A percentile compares a stretch with the other conserved stretches of the same genome.
These are phyloP conservation scores for Zygosaccharomyces pseudobailii DNA, from an alignment of 1,139 yeast genomes.

Conservation along the genomic window DNA sequence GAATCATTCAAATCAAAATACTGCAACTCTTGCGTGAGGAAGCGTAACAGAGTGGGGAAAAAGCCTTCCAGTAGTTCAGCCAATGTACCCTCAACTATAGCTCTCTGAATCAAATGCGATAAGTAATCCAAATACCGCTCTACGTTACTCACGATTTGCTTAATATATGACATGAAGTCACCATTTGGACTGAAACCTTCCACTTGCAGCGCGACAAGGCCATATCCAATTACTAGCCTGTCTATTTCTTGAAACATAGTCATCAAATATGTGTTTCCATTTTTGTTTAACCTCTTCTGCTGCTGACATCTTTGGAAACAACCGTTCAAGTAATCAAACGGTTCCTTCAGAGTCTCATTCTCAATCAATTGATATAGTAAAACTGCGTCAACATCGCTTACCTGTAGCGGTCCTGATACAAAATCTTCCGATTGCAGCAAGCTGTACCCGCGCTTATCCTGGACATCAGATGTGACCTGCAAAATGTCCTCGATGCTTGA, in stretches of 20 bases:
- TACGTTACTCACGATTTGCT: slow-evolving; percentile 36
- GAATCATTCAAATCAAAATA: slow-evolving; percentile 43
- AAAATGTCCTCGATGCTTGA: slow-evolving; percentile 29
- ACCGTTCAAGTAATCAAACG: slow-evolving; percentile 28
- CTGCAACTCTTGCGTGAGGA: slow-evolving; percentile 16
- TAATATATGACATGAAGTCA: slow-evolving; percentile 25
- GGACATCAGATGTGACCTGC: slow-evolving; percentile 21
- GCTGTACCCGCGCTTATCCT: slow-evolving; percentile 20
- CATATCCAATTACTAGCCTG: slow-evolving; percentile 58
- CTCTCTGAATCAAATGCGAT: slow-evolving; percentile 50
- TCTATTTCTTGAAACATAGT: slow-evolving; percentile 47
- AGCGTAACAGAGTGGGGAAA: slow-evolving; percentile 43
- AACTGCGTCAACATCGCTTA: slow-evolving; percentile 28
- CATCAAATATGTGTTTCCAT: slow-evolving; percentile 35
- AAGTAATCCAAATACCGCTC: slow-evolving; percentile 50
- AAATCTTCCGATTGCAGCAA: slow-evolving; percentile 18
- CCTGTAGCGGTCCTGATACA: slow-evolving; percentile 3
- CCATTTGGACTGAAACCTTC: slow-evolving; percentile 32
- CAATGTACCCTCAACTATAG: slow-evolving; percentile 62
- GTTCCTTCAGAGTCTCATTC: slow-evolving; percentile 22
- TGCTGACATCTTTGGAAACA: slow-evolving; percentile 29
- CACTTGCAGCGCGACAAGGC: slow-evolving; percentile 63
- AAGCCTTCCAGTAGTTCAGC: slow-evolving; percentile 56
- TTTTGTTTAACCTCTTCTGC: slow-evolving; percentile 24
- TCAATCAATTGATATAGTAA: slow-evolving; percentile 32